These are phyloP conservation scores for Chamaecyparis obtusa DNA, from an alignment of 75 land plant species.

Conservation along the genomic window DNA sequence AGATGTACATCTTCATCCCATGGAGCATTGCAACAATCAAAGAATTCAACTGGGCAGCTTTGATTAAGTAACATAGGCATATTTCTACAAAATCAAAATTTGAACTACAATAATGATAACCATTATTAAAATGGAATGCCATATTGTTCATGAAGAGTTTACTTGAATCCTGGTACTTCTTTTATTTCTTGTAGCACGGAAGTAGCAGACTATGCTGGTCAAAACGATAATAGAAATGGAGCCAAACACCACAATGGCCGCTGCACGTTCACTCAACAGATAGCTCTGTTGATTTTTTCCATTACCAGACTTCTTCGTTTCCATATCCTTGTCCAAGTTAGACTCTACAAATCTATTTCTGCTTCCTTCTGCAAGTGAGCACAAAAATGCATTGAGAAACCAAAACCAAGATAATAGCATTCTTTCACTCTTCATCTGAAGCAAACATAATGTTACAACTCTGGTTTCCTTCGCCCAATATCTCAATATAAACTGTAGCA, in stretches of 20 bases:
- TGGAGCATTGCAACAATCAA: no score
- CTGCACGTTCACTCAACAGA: neutral
- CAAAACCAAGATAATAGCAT: neutral
- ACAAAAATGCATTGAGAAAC: neutral
- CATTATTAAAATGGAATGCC: neutral
- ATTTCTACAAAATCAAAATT: no score
- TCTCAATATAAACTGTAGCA: no score
- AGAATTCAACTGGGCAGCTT: no score
- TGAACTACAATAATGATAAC: neutral
- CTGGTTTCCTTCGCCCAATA: neutral
- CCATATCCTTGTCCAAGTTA: neutral
- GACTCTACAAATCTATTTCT: neutral
- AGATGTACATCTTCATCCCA: no score
- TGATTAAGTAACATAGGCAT: no score
- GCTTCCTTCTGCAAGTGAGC: neutral
- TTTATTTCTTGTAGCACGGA: neutral
- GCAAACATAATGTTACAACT: neutral
- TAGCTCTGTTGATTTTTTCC: neutral
- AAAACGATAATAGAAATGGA: no score
- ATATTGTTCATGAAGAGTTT: neutral
- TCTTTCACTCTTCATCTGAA: neutral
- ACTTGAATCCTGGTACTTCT: neutral
- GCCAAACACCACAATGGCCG: neutral
- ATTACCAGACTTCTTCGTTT: neutral
- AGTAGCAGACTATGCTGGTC: neutral